Base-by-base conservation (phyloP, 352 stramenopile genomes). In the Plasmopara viticola region DNA sequence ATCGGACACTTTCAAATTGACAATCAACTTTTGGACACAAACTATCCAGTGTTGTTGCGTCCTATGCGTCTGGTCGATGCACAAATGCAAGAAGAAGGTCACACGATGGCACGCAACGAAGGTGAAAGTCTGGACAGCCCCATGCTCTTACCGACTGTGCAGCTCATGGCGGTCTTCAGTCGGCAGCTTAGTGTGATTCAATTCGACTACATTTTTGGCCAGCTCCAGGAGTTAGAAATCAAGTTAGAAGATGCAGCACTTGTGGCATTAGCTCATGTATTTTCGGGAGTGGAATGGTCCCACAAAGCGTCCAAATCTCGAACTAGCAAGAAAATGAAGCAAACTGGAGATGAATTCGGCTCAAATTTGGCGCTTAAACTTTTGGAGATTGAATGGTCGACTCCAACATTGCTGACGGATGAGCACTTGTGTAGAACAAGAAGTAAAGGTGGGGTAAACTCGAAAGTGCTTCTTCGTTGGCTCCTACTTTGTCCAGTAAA, bases 201-300 rank as follows among this genome's bases (percentile, higher is more conserved):
- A 44, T 89, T 93, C 34, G 80, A 93, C 46, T 93, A 93, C 62
- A 90, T 93, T 39, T 93, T 93, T 55, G 80, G 74, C 5, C 83
- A 93, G 45, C 66, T 93, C 15, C 83, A 93, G 56, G 83, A 93
- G 46, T 59, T 93, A n/a, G 80, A 90, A 55, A 86, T 93, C 38
- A 93, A 93, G 33, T 39, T 93, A 1, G 83, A 93, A 61, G 83
- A 93, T 44, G 81, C 81, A 18, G 69, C 83, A 12, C 64, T 93
- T 14, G 77, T 93, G 25, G 80, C 78, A 15, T 68, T 88, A 9
- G 79, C 80, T 12, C 70, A 90, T 54, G 83, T 85, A 6, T 84
- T 93, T 48, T 86, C 66, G 15, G 80, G 78, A 4, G 74, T 91
- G 45, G 60, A 86, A 44, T 91, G 80, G 80, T 72, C 74, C 0